phyloP scores from a whole-genome alignment of 768 basidiomycete genomes.

The Auriscalpium vulgare region DNA sequence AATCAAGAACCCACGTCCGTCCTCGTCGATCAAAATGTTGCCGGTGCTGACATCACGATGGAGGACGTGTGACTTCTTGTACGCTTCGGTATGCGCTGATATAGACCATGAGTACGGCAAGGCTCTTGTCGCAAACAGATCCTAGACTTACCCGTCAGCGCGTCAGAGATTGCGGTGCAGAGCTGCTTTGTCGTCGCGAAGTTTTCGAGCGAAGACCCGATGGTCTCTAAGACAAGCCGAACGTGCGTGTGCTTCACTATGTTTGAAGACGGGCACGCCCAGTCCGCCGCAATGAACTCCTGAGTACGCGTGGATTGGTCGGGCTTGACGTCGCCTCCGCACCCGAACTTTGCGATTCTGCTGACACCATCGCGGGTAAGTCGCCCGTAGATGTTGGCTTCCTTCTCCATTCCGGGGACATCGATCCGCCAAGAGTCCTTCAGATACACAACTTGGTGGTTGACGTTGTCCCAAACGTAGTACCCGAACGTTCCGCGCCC shows the following conservation, averaged over 20 bases:
- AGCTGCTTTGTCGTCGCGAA: neutral
- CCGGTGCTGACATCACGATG: conserved; percentile 1
- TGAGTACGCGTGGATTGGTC: neutral
- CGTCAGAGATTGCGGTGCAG: neutral
- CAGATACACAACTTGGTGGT: neutral
- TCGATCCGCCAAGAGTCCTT: conserved; percentile 1
- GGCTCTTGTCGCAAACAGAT: neutral
- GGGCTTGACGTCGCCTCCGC: neutral
- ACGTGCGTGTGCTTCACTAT: neutral
- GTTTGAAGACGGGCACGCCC: neutral
- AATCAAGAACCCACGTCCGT: neutral
- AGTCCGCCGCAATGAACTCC: neutral
- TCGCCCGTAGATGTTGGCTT: neutral
- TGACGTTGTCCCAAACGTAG: neutral
- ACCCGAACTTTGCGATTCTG: neutral
- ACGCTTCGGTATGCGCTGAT: neutral
- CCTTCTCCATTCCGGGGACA: neutral
- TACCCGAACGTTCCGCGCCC: neutral
- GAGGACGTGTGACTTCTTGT: neutral
- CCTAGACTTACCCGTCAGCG: neutral
- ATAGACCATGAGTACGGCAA: neutral
- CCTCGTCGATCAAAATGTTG: conserved; percentile 5
- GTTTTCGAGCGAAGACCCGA: neutral
- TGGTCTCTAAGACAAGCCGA: neutral
- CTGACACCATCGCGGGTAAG: neutral